Evolutionary conservation across 192 early-diverging fungal genomes (phyloP).

Genomic region (Coemansia sp.): DNA sequence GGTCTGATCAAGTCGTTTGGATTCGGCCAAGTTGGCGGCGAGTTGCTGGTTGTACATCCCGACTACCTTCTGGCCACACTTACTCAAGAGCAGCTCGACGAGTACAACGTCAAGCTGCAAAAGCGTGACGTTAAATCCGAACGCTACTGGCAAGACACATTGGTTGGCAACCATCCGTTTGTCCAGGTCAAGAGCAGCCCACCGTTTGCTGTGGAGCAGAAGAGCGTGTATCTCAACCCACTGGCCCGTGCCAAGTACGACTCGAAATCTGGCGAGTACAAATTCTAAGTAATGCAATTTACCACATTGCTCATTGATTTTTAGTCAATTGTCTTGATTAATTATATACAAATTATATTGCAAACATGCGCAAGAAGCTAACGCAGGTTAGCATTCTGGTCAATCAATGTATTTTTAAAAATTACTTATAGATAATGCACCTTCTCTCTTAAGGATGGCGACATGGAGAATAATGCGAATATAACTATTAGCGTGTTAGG

Average conservation of each 20-base stretch:
- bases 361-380: too few species aligned
- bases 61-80: constrained; percentile 59
- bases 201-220: constrained; percentile 19
- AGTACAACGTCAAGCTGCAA: constrained; percentile 16
- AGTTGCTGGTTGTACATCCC: constrained; percentile 64
- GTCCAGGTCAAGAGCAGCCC: constrained; percentile 26
- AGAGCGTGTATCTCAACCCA: constrained; percentile 19
- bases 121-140: neutral
- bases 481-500: too few species aligned
- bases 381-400: too few species aligned
- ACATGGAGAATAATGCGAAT: too few species aligned
- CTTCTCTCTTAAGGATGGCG: too few species aligned
- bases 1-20: constrained; percentile 67
- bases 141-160: constrained; percentile 29
- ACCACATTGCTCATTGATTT: too few species aligned
- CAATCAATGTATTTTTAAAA: too few species aligned
- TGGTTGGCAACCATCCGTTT: constrained; percentile 34
- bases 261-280: neutral
- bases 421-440: too few species aligned
- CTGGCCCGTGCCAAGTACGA: constrained; percentile 18
- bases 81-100: neutral
- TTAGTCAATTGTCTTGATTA: too few species aligned
- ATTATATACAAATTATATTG: too few species aligned
- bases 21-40: constrained; percentile 70
- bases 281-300: constrained; percentile 7